Conservation (phyloP, 768 basidiomycete species). For the Boletellus ananiceps region DNA sequence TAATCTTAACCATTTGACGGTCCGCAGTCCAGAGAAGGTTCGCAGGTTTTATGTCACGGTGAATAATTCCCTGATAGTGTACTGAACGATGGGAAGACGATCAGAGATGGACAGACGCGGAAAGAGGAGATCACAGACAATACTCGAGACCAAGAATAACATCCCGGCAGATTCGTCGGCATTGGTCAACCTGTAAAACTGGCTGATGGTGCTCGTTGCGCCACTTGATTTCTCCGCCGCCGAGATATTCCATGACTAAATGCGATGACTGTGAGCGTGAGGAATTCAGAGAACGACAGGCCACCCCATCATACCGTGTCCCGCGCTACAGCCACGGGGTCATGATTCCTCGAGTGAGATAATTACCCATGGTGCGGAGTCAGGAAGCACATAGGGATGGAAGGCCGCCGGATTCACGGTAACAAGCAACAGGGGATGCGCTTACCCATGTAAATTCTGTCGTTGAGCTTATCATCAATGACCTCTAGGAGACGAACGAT, state of each 20-base stretch:
- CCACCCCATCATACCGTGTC: conserved; percentile 29
- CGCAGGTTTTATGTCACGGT: conserved; percentile 98
- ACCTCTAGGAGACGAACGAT: conserved; percentile 89
- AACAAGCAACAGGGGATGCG: conserved; percentile 18
- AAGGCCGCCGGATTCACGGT: conserved; percentile 11
- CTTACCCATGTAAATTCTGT: conserved; percentile 93
- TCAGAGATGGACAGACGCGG: conserved; percentile 5
- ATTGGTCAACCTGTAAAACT: conserved; percentile 77
- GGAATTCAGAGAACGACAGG: conserved; percentile 5
- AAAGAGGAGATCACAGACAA: conserved; percentile 49
- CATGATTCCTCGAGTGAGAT: conserved; percentile 29
- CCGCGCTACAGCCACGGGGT: conserved; percentile 31
- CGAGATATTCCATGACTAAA: conserved; percentile 93
- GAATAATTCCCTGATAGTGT: conserved; percentile 96
- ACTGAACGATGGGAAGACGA: conserved; percentile 45
- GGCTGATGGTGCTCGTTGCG: conserved; percentile 59
- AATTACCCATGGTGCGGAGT: conserved; percentile 26
- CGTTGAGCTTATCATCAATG: conserved; percentile 85
- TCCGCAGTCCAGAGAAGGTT: conserved; percentile 91
- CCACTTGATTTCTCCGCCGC: conserved; percentile 95
- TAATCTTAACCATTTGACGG: conserved; percentile 89
- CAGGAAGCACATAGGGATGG: conserved; percentile 21
- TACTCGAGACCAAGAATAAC: conserved; percentile 94
- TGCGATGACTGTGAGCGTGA: conserved; percentile 18
- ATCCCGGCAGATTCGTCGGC: conserved; percentile 85